Percentiles rank a stretch among this genome's conserved stretches.
Conservation (phyloP, 768 basidiomycete species). For the Trametes villosa region DNA sequence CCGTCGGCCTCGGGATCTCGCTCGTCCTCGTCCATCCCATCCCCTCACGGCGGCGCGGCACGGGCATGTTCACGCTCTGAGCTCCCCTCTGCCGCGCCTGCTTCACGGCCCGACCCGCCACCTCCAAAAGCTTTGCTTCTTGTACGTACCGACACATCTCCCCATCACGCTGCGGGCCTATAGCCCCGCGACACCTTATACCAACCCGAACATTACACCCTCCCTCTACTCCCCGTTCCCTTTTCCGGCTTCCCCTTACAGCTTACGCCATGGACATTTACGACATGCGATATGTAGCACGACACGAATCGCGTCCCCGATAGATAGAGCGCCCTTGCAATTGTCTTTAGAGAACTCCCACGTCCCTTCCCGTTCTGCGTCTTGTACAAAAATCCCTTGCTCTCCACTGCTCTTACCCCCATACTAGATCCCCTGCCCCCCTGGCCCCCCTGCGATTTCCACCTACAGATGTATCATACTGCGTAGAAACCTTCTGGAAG, state of each 20-base stretch:
- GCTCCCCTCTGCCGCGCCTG: background rate
- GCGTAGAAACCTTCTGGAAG: no score
- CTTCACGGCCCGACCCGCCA: background rate
- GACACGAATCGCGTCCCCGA: background rate
- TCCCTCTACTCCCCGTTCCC: background rate
- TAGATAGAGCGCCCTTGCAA: background rate
- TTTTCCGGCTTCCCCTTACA: background rate
- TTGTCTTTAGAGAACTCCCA: background rate
- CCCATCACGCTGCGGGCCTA: no score
- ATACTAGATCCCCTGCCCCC: no score
- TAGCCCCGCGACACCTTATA: background rate
- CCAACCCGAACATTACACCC: background rate
- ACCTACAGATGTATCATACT: no score
- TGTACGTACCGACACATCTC: no score
- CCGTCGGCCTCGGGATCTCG: constrained; percentile 77
- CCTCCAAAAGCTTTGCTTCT: background rate
- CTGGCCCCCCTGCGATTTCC: no score
- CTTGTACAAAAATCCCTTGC: background rate
- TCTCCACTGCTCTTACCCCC: no score
- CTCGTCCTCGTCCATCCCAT: constrained; percentile 69
- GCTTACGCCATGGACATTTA: background rate
- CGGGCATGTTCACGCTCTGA: constrained; percentile 55
- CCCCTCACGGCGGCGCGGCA: constrained; percentile 58
- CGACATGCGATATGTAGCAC: background rate
- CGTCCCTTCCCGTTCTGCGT: background rate